A percentile compares a stretch with the other conserved stretches of the same genome.
These are phyloP conservation scores for Mollisia scopiformis DNA, from an alignment of 2,329 filamentous ascomycete genomes.

Conservation along the genomic window DNA sequence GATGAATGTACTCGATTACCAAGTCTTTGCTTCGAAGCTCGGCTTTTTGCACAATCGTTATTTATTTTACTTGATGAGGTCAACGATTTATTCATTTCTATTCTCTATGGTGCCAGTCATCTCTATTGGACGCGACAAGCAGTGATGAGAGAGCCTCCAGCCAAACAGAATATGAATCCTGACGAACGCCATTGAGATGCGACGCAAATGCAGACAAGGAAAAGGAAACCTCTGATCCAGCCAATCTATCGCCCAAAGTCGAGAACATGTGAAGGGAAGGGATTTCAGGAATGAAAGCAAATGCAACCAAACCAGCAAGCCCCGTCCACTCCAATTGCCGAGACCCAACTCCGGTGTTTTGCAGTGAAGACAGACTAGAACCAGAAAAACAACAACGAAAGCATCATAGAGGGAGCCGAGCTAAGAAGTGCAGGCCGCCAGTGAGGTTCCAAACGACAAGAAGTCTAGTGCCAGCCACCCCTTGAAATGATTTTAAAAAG, in stretches of 20 bases:
- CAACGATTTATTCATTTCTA: constrained; percentile 1
- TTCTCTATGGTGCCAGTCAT: not conserved
- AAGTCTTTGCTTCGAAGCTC: too few relatives aligned
- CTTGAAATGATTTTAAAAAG: not conserved
- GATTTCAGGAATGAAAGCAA: not conserved
- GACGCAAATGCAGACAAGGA: not conserved
- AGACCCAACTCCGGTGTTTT: not conserved
- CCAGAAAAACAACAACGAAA: not conserved
- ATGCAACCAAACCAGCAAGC: not conserved
- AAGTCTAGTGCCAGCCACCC: too few relatives aligned
- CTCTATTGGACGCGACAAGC: not conserved
- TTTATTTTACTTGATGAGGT: too few relatives aligned
- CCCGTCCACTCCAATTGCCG: not conserved
- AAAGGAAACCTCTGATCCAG: not conserved
- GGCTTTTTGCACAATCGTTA: too few relatives aligned
- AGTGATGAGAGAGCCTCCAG: not conserved
- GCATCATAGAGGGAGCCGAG: not conserved
- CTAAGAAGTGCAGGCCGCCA: not conserved
- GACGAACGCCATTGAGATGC: not conserved
- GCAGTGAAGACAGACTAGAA: not conserved
- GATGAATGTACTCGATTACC: too few relatives aligned
- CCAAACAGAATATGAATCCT: not conserved
- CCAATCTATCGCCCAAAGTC: not conserved
- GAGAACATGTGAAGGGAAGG: not conserved
- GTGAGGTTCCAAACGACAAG: not conserved